Base-by-base conservation (phyloP, 148 eudicot species). In the Polygonum maritimum region DNA sequence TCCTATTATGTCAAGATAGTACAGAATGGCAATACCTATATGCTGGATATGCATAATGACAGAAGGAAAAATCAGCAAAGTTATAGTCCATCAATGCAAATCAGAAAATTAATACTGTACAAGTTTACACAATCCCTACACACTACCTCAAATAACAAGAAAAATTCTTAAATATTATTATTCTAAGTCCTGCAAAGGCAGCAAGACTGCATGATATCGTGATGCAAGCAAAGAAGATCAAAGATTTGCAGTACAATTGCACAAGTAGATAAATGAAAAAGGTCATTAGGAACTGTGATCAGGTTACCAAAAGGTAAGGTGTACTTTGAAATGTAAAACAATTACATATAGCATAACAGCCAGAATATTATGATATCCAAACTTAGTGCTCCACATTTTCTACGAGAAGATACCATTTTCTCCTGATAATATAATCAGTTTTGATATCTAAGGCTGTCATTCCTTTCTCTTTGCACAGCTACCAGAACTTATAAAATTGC, bases 281-380 rank as follows among this genome's bases (percentile, higher is more conserved):
- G 3, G 21, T 36, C 45, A 36, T 36, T 35, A 19, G 7, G n/a
- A 65, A 47, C 31, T 35, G 38, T 36, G 67, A 76, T 48, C 65
- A 75, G 73, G 77, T 81, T 72, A 78, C 74, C 76, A 51, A 80
- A 91, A 86, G 90, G 77, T 83, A 67, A 82, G 55, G 41, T 84
- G 96, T 89, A 91, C 97, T 93, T 93, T 14, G 72, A 79, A 85
- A 31, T 8, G 75, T 72, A 71, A 76, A 71, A 70, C 47, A 81
- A 80, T 65, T 79, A 36, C 85, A 82, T 81, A 79, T 81, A 79
- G 81, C 81, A 75, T 58, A 79, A 76, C 60, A 14, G 49, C 71
- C 71, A 49, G 78, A 82, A 40, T 48, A 79, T 14, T 26, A 41
- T 47, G 78, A 79, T 74, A 49, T 78, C 54, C 71, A 47, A 41